Base-by-base conservation (phyloP, 345 rosid genomes). In the Eucalyptus leucophloia region DNA sequence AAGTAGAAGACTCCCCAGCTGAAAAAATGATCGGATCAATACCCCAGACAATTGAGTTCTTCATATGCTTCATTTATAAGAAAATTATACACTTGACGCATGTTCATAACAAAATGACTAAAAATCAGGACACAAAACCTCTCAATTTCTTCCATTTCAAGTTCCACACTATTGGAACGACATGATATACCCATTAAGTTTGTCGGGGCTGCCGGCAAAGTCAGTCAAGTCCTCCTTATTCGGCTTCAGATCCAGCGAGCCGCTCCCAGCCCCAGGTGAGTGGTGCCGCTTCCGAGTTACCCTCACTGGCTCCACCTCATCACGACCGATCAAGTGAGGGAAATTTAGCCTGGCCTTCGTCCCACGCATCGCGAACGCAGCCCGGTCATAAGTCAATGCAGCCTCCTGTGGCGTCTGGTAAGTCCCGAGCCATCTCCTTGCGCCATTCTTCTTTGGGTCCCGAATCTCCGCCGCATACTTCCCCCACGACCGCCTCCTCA, bases 391-490 rank as follows among this genome's bases (percentile, higher is more conserved):
- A 40, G 89, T 86, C 32, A 83, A 80, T 9, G 82, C 53, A 21
- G 98, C 97, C 49, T 95, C 95, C 89, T 94, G 95, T 5, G 96
- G 92, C 16, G 91, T 93, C 92, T 93, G 94, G 89, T 95, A 95
- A 6, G 96, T 95, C 86, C 97, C 97, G 1, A 95, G 95, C 98
- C 98, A 96, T 80, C 90, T 88, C 87, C 97, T 94, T 4, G 96
- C 92, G 4, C 96, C 96, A 24, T 93, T 95, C 92, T 91, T 95
- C 91, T 94, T 94, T 19, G 95, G 96, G 87, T 93, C 96, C 51
- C 94, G 92, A 5, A 96, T 95, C 94, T 95, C 98, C 87, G 97
- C 97, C 47, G 96, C 96, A 88, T 90, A 95, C 86, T 91, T 95
- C 60, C 98, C 97, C 96, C 95, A 94, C 17, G 95, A 95, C 87